A percentile compares a stretch with the other conserved stretches of the same genome.
Evolutionary conservation across 352 stramenopile species (phyloP).

Genomic region (Phytophthora podocarpi): DNA sequence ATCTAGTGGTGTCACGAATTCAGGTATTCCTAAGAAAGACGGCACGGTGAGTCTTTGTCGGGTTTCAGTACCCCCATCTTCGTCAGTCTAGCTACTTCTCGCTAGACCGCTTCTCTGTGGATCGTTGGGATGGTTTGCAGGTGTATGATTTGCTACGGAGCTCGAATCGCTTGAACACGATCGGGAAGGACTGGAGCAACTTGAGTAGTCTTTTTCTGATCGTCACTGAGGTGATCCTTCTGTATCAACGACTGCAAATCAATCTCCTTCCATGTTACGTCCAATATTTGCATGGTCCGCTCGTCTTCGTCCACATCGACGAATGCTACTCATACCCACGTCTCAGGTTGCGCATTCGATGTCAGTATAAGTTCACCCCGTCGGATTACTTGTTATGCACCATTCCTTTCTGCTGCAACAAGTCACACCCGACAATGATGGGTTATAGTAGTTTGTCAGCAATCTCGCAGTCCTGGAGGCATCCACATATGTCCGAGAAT

Average conservation of each 20-base stretch:
- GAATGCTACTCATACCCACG: neutral
- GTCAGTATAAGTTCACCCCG: neutral
- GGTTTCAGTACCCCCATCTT: neutral
- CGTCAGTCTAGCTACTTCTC: neutral
- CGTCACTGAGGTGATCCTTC: neutral
- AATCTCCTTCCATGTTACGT: neutral
- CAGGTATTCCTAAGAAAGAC: neutral
- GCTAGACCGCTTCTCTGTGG: too few species aligned
- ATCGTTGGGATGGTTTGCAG: neutral
- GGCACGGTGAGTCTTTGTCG: neutral
- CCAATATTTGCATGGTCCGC: neutral
- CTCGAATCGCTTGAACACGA: too few species aligned
- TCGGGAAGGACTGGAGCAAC: neutral
- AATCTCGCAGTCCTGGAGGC: neutral
- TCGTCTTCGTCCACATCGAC: neutral
- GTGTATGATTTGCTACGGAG: too few species aligned
- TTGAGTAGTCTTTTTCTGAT: neutral
- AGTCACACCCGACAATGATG: neutral
- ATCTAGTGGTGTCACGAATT: neutral
- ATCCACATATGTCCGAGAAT: neutral
- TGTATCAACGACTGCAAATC: neutral
- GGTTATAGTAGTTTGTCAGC: neutral
- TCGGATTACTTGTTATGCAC: neutral
- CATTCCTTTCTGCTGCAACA: neutral
- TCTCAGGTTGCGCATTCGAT: neutral